Conservation (phyloP, 169 alveolate species). For the Eimeria maxima region DNA sequence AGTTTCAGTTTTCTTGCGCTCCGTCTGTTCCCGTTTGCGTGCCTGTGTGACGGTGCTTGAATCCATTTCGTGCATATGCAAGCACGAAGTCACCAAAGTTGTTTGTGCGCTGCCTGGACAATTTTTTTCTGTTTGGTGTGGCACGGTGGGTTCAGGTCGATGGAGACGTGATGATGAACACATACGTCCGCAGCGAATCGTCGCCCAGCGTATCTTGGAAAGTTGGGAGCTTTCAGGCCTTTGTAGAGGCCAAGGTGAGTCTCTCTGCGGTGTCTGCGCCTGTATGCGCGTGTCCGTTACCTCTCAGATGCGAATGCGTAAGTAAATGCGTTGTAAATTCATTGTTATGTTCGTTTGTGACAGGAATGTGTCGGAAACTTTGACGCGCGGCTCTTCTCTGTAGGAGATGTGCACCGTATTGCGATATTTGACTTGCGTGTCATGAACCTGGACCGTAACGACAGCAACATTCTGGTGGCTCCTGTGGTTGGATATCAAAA, state of each 20-base stretch:
- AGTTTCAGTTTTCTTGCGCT: not conserved
- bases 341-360: constrained; percentile 56
- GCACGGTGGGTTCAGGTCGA: constrained; percentile 35
- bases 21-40: not conserved
- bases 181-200: constrained; percentile 71
- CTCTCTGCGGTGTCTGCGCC: not conserved
- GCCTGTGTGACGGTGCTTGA: not conserved
- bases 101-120: not conserved
- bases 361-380: constrained; percentile 97
- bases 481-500: constrained; percentile 85
- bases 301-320: not conserved
- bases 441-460: constrained; percentile 99
- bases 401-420: constrained; percentile 97
- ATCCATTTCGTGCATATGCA: not conserved
- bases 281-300: not conserved
- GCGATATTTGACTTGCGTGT: constrained; percentile 98
- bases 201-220: constrained; percentile 90
- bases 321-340: too few species aligned
- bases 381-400: constrained; percentile 95
- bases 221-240: constrained; percentile 94
- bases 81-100: not conserved
- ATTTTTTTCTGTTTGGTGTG: not conserved
- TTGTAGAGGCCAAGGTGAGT: constrained; percentile 82
- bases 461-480: constrained; percentile 97
- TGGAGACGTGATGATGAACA: constrained; percentile 55